These are phyloP conservation scores for Wickerhamomyces pijperi DNA, from an alignment of 805 yeast species.

Conservation along the genomic window DNA sequence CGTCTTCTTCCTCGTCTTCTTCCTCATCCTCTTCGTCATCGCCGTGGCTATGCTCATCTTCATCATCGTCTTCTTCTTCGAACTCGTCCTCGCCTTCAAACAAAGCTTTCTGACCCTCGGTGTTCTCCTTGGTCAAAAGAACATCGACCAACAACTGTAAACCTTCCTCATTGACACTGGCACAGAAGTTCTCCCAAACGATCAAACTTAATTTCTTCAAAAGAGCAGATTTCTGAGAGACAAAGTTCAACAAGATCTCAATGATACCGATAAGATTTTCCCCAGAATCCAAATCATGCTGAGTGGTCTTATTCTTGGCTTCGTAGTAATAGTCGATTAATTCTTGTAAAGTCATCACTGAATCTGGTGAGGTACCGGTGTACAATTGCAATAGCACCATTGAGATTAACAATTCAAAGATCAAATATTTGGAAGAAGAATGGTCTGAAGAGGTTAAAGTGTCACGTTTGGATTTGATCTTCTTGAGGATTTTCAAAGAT, in stretches of 20 bases:
- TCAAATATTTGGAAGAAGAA: constrained; percentile 31
- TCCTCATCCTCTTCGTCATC: constrained; percentile 25
- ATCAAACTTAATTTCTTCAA: constrained; percentile 45
- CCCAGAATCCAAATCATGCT: constrained; percentile 27
- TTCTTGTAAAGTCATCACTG: constrained; percentile 66
- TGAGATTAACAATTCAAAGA: constrained; percentile 70
- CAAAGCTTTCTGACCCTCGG: constrained; percentile 65
- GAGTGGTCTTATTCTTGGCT: constrained; percentile 25
- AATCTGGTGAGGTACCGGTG: constrained; percentile 57
- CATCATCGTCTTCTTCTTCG: constrained; percentile 36
- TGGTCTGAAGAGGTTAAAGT: constrained; percentile 11
- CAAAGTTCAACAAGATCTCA: constrained; percentile 46
- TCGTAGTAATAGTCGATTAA: constrained; percentile 48
- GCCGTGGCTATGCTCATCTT: constrained; percentile 22
- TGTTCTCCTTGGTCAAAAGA: constrained; percentile 58
- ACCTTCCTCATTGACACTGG: constrained; percentile 31
- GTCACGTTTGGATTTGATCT: constrained; percentile 26
- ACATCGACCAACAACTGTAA: constrained; percentile 43
- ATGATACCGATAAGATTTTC: constrained; percentile 40
- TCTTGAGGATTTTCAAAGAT: constrained; percentile 36
- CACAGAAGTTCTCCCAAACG: constrained; percentile 48
- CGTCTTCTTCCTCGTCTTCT: constrained; percentile 22
- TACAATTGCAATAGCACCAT: constrained; percentile 70
- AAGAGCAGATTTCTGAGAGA: constrained; percentile 46
- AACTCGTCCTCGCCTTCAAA: constrained; percentile 54